These are phyloP conservation scores for Trichoderma brevicompactum DNA, from an alignment of 2,329 filamentous ascomycete genomes.

Conservation along the genomic window DNA sequence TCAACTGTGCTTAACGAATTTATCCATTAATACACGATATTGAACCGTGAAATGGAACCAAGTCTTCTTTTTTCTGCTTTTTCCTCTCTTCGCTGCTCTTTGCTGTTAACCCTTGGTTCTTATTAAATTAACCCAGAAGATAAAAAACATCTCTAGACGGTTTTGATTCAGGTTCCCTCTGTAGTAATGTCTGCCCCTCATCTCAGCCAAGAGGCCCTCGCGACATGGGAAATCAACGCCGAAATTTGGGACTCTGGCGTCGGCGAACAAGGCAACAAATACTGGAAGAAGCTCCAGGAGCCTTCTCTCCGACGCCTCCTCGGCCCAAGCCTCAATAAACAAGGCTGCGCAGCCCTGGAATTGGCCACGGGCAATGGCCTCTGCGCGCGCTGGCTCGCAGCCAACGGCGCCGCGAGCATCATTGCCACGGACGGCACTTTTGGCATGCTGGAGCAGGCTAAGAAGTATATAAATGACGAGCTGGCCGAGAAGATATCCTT, in stretches of 20 bases:
- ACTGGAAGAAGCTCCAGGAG: conserved; percentile 49
- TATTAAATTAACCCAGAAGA: neutral
- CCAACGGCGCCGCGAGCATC: conserved; percentile 42
- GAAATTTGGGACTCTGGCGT: conserved; percentile 48
- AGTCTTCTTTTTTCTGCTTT: no score
- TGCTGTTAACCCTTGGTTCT: neutral
- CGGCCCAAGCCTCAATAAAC: conserved; percentile 30
- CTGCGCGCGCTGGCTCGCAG: conserved; percentile 50
- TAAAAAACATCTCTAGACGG: no score
- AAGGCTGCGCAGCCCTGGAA: conserved; percentile 46
- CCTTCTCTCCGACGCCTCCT: conserved; percentile 47
- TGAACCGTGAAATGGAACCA: no score
- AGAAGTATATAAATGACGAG: neutral
- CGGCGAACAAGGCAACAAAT: conserved; percentile 49
- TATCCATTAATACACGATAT: no score
- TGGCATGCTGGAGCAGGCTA: conserved; percentile 48
- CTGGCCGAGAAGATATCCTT: conserved; percentile 38
- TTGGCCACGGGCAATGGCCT: conserved; percentile 57
- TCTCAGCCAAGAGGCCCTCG: conserved; percentile 36
- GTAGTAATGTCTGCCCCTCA: conserved; percentile 12
- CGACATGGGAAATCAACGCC: conserved; percentile 49
- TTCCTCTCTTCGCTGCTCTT: no score
- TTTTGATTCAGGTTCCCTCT: no score
- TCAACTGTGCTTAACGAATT: no score
- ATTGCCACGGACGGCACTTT: conserved; percentile 51